phyloP scores from a whole-genome alignment of 2,329 filamentous ascomycete genomes.

The Fusarium fracticaudum region DNA sequence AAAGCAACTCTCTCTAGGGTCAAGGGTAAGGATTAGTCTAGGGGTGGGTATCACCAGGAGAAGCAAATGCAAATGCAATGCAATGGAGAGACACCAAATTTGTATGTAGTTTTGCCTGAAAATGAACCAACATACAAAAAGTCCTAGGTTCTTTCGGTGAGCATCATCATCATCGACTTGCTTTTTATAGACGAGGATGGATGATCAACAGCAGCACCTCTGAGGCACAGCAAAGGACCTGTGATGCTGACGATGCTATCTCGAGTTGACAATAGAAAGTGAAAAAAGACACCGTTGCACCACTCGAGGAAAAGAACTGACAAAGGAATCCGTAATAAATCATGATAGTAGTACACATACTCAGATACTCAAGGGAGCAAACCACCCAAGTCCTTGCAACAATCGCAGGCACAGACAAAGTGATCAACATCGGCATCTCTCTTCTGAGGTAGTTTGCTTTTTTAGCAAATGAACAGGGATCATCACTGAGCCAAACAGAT shows the following conservation, averaged over 20 bases:
- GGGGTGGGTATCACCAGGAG: constrained; percentile 19
- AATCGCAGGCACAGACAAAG: neutral
- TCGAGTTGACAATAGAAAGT: neutral
- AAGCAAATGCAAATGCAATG: neutral
- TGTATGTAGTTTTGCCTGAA: constrained; percentile 1
- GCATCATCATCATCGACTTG: neutral
- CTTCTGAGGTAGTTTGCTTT: constrained; percentile 13
- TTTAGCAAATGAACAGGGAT: constrained; percentile 9
- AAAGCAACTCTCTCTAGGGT: neutral
- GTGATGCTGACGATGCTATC: neutral
- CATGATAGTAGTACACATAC: neutral
- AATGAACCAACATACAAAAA: neutral
- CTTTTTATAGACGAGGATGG: constrained; percentile 9
- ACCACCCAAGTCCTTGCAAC: neutral
- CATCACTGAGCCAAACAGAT: neutral
- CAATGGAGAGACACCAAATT: constrained; percentile 4
- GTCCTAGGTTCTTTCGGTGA: neutral
- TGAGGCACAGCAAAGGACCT: constrained; percentile 16
- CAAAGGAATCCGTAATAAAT: neutral
- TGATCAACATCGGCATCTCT: constrained; percentile 5
- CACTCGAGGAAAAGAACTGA: neutral
- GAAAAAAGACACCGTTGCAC: neutral
- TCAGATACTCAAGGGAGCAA: neutral
- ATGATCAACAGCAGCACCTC: constrained; percentile 1
- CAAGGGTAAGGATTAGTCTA: neutral